Base-by-base conservation (phyloP, 176 grass and related monocot genomes). In the Saccharum officinarum region DNA sequence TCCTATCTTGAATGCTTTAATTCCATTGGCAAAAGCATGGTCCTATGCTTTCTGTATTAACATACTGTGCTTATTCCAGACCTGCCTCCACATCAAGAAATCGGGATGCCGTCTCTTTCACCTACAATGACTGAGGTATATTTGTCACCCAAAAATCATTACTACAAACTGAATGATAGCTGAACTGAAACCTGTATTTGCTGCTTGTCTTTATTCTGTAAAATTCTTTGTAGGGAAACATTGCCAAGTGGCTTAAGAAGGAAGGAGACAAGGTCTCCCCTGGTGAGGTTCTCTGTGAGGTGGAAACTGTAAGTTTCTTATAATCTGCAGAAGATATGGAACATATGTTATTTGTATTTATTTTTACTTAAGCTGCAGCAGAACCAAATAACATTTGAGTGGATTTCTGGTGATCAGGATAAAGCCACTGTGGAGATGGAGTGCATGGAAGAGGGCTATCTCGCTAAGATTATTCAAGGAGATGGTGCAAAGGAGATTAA, bases 381-480 rank as follows among this genome's bases (percentile, higher is more conserved):
- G 67, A 76, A 87, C 22, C 34, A 68, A 52, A 80, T 80, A 68
- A 77, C 75, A 41, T 83, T 45, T 69, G 66, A 64, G 69, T 72
- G 8, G 36, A 78, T 79, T 49, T 81, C 28, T 84, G 31, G 42
- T 77, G 61, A 63, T 69, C 73, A 99, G 97, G 97, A 99, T 74
- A 99, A 99, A 89, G 93, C 93, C 5, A 99, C 93, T 0, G 93
- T 99, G 11, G 93, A 99, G 47, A 94, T 99, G 97, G 97, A 99
- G 80, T 94, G 92, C 86, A 96, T 99, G 97, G 97, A 99, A 88
- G 97, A 99, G 72, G 97, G 97, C 30, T 99, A 94, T 94, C 83
- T 99, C 25, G 97, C 93, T 84, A 99, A 99, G 71, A 99, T 99
- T 79, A 50, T 99, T 89, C 88, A 82, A 11, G 93, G 91, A 64